Evolutionary conservation across 495 filamentous ascomycete species (phyloP).

Genomic region (Penicillium fimorum): DNA sequence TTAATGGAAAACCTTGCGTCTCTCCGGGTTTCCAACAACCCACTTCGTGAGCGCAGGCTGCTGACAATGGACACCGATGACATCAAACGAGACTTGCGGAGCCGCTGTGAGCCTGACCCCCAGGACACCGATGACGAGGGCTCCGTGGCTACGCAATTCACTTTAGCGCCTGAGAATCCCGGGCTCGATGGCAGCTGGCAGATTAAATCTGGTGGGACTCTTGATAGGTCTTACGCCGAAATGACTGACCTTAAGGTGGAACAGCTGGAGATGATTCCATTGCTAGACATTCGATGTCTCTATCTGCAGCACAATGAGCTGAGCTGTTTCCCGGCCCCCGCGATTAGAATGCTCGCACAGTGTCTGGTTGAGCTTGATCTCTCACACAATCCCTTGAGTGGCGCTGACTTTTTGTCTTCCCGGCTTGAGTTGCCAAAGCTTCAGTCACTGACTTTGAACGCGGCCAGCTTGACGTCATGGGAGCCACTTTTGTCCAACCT

Average conservation of each 20-base stretch:
- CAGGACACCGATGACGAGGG: constrained; percentile 46
- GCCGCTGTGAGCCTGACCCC: constrained; percentile 61
- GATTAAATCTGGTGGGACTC: constrained; percentile 65
- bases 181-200: constrained; percentile 50
- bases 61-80: constrained; percentile 75
- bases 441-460: constrained; percentile 68
- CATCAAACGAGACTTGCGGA: constrained; percentile 72
- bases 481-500: constrained; percentile 61
- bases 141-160: constrained; percentile 47
- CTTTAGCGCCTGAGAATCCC: constrained; percentile 43
- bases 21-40: constrained; percentile 79
- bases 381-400: constrained; percentile 72
- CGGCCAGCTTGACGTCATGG: constrained; percentile 65
- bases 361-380: constrained; percentile 74
- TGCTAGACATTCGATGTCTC: constrained; percentile 53
- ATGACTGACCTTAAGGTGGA: constrained; percentile 48
- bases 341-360: constrained; percentile 62
- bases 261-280: constrained; percentile 44
- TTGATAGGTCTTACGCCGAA: constrained; percentile 70
- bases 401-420: constrained; percentile 55
- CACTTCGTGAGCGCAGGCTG: constrained; percentile 81
- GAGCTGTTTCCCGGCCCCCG: constrained; percentile 59
- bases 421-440: constrained; percentile 68
- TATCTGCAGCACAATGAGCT: constrained; percentile 77
- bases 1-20: constrained; percentile 73